Conservation (phyloP, 768 basidiomycete species). For the Roridomyces roridus region DNA sequence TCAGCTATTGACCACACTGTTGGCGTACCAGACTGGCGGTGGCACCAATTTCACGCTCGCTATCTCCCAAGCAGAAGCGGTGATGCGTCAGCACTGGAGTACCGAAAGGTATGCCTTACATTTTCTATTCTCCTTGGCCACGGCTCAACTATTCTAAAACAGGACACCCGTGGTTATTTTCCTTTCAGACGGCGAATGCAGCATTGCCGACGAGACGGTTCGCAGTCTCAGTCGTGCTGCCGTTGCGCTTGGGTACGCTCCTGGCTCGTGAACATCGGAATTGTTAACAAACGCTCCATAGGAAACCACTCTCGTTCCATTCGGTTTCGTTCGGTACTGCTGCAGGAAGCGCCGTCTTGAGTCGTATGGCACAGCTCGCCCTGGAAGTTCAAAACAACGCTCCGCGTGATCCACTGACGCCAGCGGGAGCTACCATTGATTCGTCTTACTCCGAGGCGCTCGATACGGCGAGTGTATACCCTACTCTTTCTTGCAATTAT, state of each 20-base stretch:
- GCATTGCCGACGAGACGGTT: constrained; percentile 43
- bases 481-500: too few species aligned
- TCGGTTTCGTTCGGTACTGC: constrained; percentile 54
- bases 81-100: constrained; percentile 55
- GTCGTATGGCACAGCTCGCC: constrained; percentile 55
- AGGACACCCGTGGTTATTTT: constrained; percentile 58
- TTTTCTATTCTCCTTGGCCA: not conserved
- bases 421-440: constrained; percentile 33
- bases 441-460: constrained; percentile 55
- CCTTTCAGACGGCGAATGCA: constrained; percentile 61
- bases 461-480: too few species aligned
- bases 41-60: constrained; percentile 54
- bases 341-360: constrained; percentile 31
- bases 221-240: constrained; percentile 49
- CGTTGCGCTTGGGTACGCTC: constrained; percentile 51
- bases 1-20: constrained; percentile 42
- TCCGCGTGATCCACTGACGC: constrained; percentile 44
- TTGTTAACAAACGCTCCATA: constrained; percentile 21
- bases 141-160: not conserved
- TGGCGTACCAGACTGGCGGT: constrained; percentile 31
- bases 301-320: constrained; percentile 59
- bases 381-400: constrained; percentile 46
- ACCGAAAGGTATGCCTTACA: constrained; percentile 47
- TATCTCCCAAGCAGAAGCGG: constrained; percentile 33
- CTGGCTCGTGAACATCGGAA: too few species aligned